phyloP scores from a whole-genome alignment of 2,329 filamentous ascomycete species.

The Helotiales sp. region DNA sequence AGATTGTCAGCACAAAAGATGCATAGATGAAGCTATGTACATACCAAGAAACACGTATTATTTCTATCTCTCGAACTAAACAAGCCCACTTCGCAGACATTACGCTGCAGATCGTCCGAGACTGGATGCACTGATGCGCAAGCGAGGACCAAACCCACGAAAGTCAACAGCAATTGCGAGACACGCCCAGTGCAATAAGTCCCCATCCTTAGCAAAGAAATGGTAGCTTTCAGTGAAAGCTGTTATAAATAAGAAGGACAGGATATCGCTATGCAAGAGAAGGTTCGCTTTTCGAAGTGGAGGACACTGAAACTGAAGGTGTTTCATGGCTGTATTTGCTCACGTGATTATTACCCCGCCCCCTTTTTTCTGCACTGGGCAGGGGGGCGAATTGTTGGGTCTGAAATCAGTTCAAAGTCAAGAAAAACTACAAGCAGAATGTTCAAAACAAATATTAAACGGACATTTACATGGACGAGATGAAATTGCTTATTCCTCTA shows the following conservation, averaged over 20 bases:
- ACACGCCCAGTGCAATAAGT: too few relatives aligned
- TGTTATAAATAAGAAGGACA: not conserved
- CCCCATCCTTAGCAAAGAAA: not conserved
- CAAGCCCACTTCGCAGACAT: not conserved
- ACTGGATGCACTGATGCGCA: not conserved
- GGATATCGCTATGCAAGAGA: not conserved
- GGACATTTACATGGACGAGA: too few relatives aligned
- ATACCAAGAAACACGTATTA: too few relatives aligned
- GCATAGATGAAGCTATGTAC: too few relatives aligned
- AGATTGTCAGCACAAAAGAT: too few relatives aligned
- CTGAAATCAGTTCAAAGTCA: too few relatives aligned
- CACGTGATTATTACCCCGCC: slow-evolving; percentile 4
- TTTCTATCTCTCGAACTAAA: too few relatives aligned
- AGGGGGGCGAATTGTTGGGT: too few relatives aligned
- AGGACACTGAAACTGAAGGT: not conserved
- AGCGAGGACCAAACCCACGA: not conserved
- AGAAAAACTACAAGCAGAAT: too few relatives aligned
- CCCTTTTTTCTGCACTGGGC: too few relatives aligned
- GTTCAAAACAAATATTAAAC: too few relatives aligned
- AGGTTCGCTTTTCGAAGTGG: not conserved
- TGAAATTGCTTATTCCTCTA: too few relatives aligned
- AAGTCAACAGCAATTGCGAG: slow-evolving; percentile 3
- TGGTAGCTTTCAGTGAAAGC: not conserved
- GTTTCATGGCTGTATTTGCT: not conserved
- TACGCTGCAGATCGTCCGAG: not conserved